Evolutionary conservation across 2,329 filamentous ascomycete species (phyloP), one percentile per base, ranked within the genome.

Genomic region (Dothideomycetidae sp.): DNA sequence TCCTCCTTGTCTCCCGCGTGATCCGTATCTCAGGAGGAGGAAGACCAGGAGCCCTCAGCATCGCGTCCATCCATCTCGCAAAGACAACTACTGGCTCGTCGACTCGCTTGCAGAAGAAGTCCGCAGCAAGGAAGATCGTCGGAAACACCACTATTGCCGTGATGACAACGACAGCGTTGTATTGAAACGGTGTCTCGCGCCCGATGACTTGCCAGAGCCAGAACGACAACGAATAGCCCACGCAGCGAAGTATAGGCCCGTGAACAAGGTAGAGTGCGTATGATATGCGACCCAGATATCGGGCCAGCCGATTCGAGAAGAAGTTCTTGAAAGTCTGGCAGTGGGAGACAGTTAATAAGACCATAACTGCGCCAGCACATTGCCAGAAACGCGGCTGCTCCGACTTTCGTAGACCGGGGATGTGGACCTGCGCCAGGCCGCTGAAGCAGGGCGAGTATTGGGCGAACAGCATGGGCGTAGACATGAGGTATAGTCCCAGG

Each of bases 201-300:
- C 69, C 70, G 0, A 63, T 70, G 26, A 67, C 29, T 10, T 52
- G 50, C 52, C 64, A 72, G 1, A 59, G 62, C 55, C 58, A 59
- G 32, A 58, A 60, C 51, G 71, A 61, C 33, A 63, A 60, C 29
- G 60, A 57, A 45, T 70, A 73, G 7, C 71, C 70, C 13, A 66
- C 45, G 3, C 63, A 62, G 43, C 72, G 68, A 48, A 69, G 60
- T 2, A 66, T 63, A 2, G 69, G 66, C 2, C 70, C 70, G 49
- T 75, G 71, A 59, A 74, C 67, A 4, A 75, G 61, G 50, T 75
- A 75, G 18, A 75, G 50, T 32, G 70, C 67, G 48, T 70, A 75
- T 31, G 68, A 72, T 44, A 75, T 67, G 48, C 65, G 66, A 41
- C 71, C 71, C 9, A 75, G 55, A 52, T 74, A 75, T 48, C 73